A percentile compares a stretch with the other conserved stretches of the same genome.
Evolutionary conservation across 768 basidiomycete species (phyloP).

Genomic region (Leucocoprinus birnbaumii): DNA sequence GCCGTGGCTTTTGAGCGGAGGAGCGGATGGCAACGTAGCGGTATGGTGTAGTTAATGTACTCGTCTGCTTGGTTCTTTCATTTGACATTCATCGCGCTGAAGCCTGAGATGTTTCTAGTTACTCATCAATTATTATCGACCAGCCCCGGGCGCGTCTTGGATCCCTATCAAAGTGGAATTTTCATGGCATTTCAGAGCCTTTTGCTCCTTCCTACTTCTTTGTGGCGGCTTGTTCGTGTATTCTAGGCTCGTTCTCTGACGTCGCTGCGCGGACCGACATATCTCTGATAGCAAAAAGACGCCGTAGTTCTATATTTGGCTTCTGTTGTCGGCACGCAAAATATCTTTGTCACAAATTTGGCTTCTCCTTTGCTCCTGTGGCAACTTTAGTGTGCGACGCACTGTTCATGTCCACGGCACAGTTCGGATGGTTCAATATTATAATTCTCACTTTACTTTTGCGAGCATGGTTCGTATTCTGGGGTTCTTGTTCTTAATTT

Average conservation of each 20-base stretch:
- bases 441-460: background rate
- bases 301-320: background rate
- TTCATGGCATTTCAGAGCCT: background rate
- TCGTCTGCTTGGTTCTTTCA: background rate
- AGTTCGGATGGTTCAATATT: background rate
- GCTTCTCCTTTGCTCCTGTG: background rate
- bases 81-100: background rate
- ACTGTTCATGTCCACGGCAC: background rate
- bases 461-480: slow-evolving; percentile 1
- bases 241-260: background rate
- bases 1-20: slow-evolving; percentile 91
- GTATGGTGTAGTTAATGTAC: slow-evolving; percentile 78
- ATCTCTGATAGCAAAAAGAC: background rate
- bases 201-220: background rate
- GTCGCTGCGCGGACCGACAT: background rate
- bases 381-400: background rate
- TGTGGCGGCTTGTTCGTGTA: background rate
- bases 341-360: background rate
- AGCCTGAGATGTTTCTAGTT: background rate
- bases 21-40: slow-evolving; percentile 85
- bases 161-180: background rate
- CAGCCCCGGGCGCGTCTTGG: background rate
- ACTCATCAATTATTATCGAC: background rate
- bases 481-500: background rate
- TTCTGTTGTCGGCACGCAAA: background rate